Conservation (phyloP, 2,329 filamentous ascomycete species). For the Aspergillus piperis region DNA sequence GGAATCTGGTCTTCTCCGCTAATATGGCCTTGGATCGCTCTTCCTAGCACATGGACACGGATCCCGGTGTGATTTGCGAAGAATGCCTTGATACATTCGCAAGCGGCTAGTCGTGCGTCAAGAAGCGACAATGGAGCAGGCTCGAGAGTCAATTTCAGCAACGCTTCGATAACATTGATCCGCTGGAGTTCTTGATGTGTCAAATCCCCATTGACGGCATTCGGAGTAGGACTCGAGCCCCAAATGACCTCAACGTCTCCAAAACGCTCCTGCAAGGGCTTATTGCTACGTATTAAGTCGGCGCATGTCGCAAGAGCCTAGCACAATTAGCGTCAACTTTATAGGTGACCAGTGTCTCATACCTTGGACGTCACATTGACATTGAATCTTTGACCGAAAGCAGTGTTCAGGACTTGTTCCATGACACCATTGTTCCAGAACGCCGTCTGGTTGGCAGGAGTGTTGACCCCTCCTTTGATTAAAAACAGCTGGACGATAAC, state of each 20-base stretch:
- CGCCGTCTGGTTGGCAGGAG: conserved; percentile 77
- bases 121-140: conserved; percentile 68
- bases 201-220: conserved; percentile 38
- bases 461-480: conserved; percentile 75
- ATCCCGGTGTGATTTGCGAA: conserved; percentile 80
- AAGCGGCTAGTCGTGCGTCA: conserved; percentile 79
- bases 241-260: conserved; percentile 75
- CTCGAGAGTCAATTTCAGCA: conserved; percentile 79
- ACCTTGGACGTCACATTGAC: conserved; percentile 81
- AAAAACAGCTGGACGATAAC: conserved; percentile 86
- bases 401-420: conserved; percentile 76
- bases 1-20: conserved; percentile 77
- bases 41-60: conserved; percentile 77
- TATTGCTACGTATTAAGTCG: conserved; percentile 82
- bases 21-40: conserved; percentile 84
- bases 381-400: conserved; percentile 73
- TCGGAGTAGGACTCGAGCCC: conserved; percentile 26
- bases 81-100: conserved; percentile 90
- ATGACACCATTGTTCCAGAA: conserved; percentile 84
- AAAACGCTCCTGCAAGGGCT: conserved; percentile 80
- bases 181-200: conserved; percentile 55
- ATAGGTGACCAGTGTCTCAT: conserved; percentile 22
- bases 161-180: conserved; percentile 89
- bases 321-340: conserved; percentile 15
- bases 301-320: conserved; percentile 81